Evolutionary conservation across 2,329 filamentous ascomycete genomes (phyloP), one percentile per base, ranked within the genome.

Genomic region (Torrubiella hemipterigena): DNA sequence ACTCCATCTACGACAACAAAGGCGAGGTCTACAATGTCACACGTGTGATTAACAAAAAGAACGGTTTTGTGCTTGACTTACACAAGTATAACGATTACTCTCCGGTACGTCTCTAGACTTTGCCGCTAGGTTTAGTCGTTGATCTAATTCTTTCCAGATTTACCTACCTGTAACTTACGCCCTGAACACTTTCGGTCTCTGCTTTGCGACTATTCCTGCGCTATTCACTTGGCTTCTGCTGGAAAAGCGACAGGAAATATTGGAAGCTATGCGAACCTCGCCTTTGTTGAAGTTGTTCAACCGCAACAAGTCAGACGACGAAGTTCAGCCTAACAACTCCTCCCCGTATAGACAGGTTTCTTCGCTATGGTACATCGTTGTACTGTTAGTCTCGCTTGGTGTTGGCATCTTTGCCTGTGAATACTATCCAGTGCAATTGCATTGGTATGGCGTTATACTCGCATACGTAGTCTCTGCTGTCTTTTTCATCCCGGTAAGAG

Each of bases 1-100:
- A 65, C n/a, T 58, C 61, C 10, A 66, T 63, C 7, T 73, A 61
- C 30, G 69, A 73, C 44, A 69, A 71, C 26, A 66, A 54, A 0
- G 69, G 63, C 0, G 40, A 53, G 4, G 35, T 51, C 0, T 73
- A 73, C 39, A 58, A 73, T 24, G 61, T 65, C 0, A 51, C 55
- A 1, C 50, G 50, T 3, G 65, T 73, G 11, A 58, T 73, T 35
- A 53, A 58, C 15, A 55, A 57, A 15, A 55, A 58, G 7, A 33
- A 50, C 0, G 50, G 55, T 20, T 54, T 50, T 19, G 51, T 49
- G 0, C 59, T 73, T 13, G 57, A 73, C 36, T 43, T 54, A 18
- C 48, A 52, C 12, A 62, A 63, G n/a, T 73, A 73, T 40, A 44
- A 53, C 7, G 50, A 47, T 2, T 73, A 73, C 38, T 73, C 69